Conservation (phyloP, 1,284 basidiomycete genomes). For the Cryptococcus neoformans region DNA sequence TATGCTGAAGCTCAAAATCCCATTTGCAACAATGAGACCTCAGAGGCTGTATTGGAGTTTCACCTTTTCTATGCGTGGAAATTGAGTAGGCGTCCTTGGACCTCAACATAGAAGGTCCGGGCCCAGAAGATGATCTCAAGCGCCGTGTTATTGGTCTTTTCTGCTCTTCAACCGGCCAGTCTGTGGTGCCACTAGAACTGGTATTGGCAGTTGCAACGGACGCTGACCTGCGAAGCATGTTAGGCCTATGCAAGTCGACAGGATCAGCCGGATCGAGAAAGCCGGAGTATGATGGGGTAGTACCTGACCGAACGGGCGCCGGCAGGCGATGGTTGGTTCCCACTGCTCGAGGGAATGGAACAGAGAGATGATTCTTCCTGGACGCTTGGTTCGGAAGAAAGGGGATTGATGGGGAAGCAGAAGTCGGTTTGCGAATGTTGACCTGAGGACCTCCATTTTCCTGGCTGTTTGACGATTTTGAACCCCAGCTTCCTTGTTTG, state of each 20-base stretch:
- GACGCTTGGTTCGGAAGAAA: background rate
- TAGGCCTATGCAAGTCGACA: background rate
- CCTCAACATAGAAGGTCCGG: background rate
- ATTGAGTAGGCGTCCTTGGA: background rate
- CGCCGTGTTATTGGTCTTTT: background rate
- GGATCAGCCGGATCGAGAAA: slow-evolving; percentile 11
- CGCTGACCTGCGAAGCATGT: background rate
- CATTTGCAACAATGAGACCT: slow-evolving; percentile 37
- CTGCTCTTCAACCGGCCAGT: background rate
- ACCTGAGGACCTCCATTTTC: slow-evolving; percentile 8
- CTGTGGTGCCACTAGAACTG: background rate
- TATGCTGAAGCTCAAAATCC: slow-evolving; percentile 40
- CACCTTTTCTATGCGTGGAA: slow-evolving; percentile 27
- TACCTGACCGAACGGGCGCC: slow-evolving; percentile 10
- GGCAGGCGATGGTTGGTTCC: background rate
- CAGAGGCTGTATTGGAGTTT: slow-evolving; percentile 27
- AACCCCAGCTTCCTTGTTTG: background rate
- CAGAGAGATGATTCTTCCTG: background rate
- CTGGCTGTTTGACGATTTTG: background rate
- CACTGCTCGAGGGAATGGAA: slow-evolving; percentile 4
- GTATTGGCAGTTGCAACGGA: slow-evolving; percentile 3
- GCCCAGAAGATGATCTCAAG: slow-evolving; percentile 4
- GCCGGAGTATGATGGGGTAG: slow-evolving; percentile 14
- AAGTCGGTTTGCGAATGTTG: slow-evolving; percentile 10
- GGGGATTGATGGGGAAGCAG: background rate